A percentile compares a stretch with the other conserved stretches of the same genome.
Conservation (phyloP, 1,284 basidiomycete genomes). For the Singerocomus rubriflavus region DNA sequence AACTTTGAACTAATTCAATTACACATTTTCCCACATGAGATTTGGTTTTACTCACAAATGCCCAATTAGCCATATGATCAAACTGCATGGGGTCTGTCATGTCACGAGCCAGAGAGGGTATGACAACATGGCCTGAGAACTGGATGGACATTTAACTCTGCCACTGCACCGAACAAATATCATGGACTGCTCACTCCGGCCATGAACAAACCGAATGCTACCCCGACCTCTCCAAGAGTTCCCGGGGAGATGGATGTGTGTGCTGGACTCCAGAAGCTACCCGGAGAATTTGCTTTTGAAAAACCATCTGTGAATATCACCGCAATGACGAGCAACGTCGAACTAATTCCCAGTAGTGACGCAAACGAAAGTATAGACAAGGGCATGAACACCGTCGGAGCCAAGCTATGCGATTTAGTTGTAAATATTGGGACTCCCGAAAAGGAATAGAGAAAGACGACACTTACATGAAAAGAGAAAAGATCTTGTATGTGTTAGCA, state of each 20-base stretch:
- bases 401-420: conserved; percentile 45
- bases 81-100: conserved; percentile 86
- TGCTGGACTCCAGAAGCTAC: conserved; percentile 77
- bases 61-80: conserved; percentile 79
- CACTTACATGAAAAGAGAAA: conserved; percentile 70
- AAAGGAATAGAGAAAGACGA: background rate
- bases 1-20: conserved; percentile 38
- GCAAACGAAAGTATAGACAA: conserved; percentile 82
- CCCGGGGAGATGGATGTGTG: conserved; percentile 65
- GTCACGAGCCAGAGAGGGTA: conserved; percentile 87
- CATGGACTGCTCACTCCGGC: conserved; percentile 65
- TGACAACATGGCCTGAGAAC: conserved; percentile 92
- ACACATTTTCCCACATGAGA: background rate
- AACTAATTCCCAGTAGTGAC: conserved; percentile 80
- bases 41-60: conserved; percentile 56
- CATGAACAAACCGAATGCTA: conserved; percentile 90
- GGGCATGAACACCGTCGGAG: conserved; percentile 83
- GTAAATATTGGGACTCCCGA: background rate
- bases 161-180: background rate
- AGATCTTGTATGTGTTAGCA: conserved; percentile 70
- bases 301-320: conserved; percentile 87
- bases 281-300: conserved; percentile 74
- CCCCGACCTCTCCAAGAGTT: conserved; percentile 57
- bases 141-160: conserved; percentile 27
- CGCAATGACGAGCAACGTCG: conserved; percentile 72